Percentiles rank a stretch among this genome's conserved stretches.
These are phyloP conservation scores for Phytophthora tentaculata DNA, from an alignment of 352 stramenopile genomes.

Conservation along the genomic window DNA sequence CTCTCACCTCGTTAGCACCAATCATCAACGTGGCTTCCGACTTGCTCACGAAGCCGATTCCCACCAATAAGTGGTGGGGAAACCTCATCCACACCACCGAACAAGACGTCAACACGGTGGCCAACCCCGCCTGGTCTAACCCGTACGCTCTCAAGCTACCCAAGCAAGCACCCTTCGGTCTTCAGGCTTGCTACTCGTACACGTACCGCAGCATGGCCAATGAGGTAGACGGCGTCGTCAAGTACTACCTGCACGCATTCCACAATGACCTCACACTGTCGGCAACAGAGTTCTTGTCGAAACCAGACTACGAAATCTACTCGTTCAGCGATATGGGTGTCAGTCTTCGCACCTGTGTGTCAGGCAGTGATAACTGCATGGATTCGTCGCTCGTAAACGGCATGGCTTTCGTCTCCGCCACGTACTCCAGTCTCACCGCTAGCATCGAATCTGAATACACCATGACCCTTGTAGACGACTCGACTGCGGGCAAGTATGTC, in stretches of 20 bases:
- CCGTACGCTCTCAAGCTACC: constrained; percentile 77
- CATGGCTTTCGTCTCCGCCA: constrained; percentile 79
- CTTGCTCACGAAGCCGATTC: constrained; percentile 56
- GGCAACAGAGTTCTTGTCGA: constrained; percentile 60
- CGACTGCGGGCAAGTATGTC: constrained; percentile 60
- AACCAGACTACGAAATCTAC: constrained; percentile 73
- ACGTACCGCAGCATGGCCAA: constrained; percentile 59
- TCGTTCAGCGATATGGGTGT: constrained; percentile 73
- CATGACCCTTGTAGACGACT: constrained; percentile 53
- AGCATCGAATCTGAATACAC: constrained; percentile 54
- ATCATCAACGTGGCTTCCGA: constrained; percentile 68
- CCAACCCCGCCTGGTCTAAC: constrained; percentile 74
- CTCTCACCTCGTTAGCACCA: constrained; percentile 58
- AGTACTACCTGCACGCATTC: constrained; percentile 72
- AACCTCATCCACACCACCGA: constrained; percentile 74
- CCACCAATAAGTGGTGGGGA: constrained; percentile 88
- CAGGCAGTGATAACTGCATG: constrained; percentile 52
- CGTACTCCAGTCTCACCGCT: constrained; percentile 63
- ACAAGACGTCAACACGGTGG: constrained; percentile 49
- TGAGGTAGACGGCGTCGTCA: constrained; percentile 56
- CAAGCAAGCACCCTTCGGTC: constrained; percentile 53
- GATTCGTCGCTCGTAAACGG: constrained; percentile 67
- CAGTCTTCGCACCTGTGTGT: constrained; percentile 55
- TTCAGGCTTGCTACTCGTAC: constrained; percentile 77
- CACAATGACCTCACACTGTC: constrained; percentile 80